Base-by-base conservation (phyloP, 352 stramenopile species). In the Phytophthora aleatoria region DNA sequence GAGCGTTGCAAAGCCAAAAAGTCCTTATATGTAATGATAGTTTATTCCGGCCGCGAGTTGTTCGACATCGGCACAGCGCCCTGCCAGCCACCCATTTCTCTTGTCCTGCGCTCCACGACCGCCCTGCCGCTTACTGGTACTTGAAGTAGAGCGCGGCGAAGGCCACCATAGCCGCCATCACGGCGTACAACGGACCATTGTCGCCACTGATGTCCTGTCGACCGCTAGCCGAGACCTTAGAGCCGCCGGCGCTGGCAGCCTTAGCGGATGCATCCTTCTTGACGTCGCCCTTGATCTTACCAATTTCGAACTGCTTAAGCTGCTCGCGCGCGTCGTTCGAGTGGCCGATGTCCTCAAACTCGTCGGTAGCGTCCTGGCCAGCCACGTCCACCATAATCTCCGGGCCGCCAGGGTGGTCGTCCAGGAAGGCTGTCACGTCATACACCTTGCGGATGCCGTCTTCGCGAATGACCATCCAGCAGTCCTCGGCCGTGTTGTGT, bases 291-390 rank as follows among this genome's bases (percentile, higher is more conserved):
- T 90, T 77, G 70, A 98, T 81, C 61, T 95, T 87, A 44, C 96
- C 96, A 53, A 99, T 91, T 27, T 94, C 77, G 58, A 97, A 95
- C 60, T 98, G 80, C 61, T 95, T 90, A 57, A 99, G 85, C 80
- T 98, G 93, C 39, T 89, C 77, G 49, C 95, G 83, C 20, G 97
- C 97, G 64, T 98, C 95, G 50, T 97, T 98, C 41, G 97, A 99
- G 83, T 99, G 97, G 20, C 97, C 97, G 70, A 99, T 99, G 71
- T 99, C 96, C 70, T 99, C 83, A 67, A 98, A 98, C 60, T 96
- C 92, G 51, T 94, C 92, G 3, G 89, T 97, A 16, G 90, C 93
- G 76, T 99, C 94, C 69, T 94, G 79, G 47, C 95, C 96, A 26
- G 92, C 93, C 60, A 98, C 81, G 64, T 98, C 97, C 50, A 99